These are phyloP conservation scores for Monsonia emarginata DNA, from an alignment of 441 rosid species.

Conservation along the genomic window DNA sequence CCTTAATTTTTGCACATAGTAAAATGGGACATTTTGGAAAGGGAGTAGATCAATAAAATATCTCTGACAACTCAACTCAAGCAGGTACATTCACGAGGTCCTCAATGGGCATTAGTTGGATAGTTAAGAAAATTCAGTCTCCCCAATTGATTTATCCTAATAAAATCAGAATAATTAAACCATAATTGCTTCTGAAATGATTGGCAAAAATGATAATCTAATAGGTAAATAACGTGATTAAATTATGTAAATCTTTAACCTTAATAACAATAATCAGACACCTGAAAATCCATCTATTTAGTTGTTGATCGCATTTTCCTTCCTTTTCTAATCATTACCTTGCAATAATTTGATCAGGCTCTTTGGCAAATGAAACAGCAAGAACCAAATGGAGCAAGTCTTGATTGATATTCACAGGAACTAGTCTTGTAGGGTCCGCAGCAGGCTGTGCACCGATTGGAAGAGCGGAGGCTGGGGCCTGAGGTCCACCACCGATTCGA, in stretches of 20 bases:
- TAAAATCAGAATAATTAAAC: no score
- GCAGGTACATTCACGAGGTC: no score
- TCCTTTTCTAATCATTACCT: slow-evolving; percentile 32
- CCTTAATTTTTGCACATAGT: no score
- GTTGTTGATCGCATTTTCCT: background rate
- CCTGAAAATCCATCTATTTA: background rate
- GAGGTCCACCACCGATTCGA: slow-evolving; percentile 78
- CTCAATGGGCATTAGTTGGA: no score
- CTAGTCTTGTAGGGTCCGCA: slow-evolving; percentile 52
- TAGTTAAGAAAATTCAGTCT: no score
- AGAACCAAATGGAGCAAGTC: slow-evolving; percentile 64
- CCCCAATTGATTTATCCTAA: no score
- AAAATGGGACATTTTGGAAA: no score
- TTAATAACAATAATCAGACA: background rate
- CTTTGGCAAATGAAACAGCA: slow-evolving; percentile 73
- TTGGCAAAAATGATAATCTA: no score
- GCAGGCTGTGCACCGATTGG: slow-evolving; percentile 67
- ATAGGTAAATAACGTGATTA: no score
- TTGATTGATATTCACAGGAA: slow-evolving; percentile 48
- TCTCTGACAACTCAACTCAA: no score
- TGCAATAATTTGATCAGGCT: slow-evolving; percentile 58
- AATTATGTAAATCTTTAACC: background rate
- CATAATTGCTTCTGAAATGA: no score
- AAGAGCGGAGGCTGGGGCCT: slow-evolving; percentile 70
- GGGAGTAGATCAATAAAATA: no score